Percentiles rank a stretch among this genome's conserved stretches.
phyloP scores from a whole-genome alignment of 768 basidiomycete genomes.

The Nidula microcarpa region DNA sequence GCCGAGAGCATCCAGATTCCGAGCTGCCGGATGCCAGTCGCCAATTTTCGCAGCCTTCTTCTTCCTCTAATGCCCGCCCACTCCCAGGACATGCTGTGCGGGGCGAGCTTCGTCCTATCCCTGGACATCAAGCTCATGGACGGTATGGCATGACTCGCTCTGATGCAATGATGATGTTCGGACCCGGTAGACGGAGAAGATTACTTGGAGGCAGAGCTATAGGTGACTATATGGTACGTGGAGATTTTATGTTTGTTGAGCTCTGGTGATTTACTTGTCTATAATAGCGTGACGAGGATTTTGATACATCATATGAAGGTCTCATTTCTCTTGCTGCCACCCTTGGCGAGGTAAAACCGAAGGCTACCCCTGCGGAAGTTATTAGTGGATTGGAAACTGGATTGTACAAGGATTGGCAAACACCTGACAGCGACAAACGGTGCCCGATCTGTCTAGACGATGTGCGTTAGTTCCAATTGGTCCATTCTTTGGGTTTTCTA shows the following conservation, averaged over 20 bases:
- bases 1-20: constrained; percentile 10
- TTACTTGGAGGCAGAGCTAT: constrained; percentile 19
- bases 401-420: constrained; percentile 67
- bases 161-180: background rate
- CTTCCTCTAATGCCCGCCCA: no score
- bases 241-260: background rate
- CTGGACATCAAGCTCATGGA: no score
- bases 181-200: background rate
- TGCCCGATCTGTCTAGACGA: constrained; percentile 88
- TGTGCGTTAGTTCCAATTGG: constrained; percentile 37
- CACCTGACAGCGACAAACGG: constrained; percentile 60
- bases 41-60: no score
- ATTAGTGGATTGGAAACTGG: constrained; percentile 58
- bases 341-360: constrained; percentile 68
- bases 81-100: no score
- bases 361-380: constrained; percentile 58
- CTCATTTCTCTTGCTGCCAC: constrained; percentile 54
- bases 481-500: constrained; percentile 1
- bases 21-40: no score
- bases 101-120: no score
- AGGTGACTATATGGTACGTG: constrained; percentile 54
- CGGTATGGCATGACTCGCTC: no score
- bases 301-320: constrained; percentile 73
- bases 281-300: constrained; percentile 69
- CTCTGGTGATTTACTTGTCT: constrained; percentile 3